Evolutionary conservation across 129 eudicot genomes (phyloP), one percentile per base, ranked within the genome.

Genomic region (Dittrichia graveolens): DNA sequence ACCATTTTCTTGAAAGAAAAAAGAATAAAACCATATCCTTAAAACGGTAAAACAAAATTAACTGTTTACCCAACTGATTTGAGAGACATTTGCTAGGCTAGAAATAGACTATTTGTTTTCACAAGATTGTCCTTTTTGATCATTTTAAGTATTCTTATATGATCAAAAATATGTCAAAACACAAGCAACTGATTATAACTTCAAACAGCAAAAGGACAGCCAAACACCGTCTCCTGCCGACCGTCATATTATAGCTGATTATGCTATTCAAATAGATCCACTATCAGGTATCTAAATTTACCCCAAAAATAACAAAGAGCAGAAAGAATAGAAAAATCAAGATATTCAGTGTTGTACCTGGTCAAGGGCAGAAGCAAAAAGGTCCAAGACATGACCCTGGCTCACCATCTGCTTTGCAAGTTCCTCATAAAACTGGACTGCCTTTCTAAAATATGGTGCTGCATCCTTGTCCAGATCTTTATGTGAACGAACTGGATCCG

Each of bases 391-490:
- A 75, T 93, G 98, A 72, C 98, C 98, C 76, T 90, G 96, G 75
- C 81, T 85, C 47, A 87, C 96, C 57, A 93, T 85, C 86, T 93
- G 98, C 80, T 93, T 87, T 58, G 92, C 85, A 63, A 93, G 87
- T 45, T 82, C 95, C 49, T 87, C 98, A 53, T 89, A 93, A 73
- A 85, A 93, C 70, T 82, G 85, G 61, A 85, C 96, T 4, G 98
- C 96, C 69, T 89, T 93, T 56, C 87, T 84, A 69, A 90, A 93
- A 85, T 60, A 93, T 14, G 98, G 98, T 71, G 92, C 96, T 44
- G 98, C 98, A 75, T 93, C 98, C 78, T 93, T 93, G 77, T 93
- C 96, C 37, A 93, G 88, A 90, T 93, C 98, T 78, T 93, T 93
- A 74, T 93, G 98, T 35, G 98, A 93, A 48, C 98, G 95, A 49